Conservation (phyloP, 495 filamentous ascomycete genomes). For the Penicillium canariense region DNA sequence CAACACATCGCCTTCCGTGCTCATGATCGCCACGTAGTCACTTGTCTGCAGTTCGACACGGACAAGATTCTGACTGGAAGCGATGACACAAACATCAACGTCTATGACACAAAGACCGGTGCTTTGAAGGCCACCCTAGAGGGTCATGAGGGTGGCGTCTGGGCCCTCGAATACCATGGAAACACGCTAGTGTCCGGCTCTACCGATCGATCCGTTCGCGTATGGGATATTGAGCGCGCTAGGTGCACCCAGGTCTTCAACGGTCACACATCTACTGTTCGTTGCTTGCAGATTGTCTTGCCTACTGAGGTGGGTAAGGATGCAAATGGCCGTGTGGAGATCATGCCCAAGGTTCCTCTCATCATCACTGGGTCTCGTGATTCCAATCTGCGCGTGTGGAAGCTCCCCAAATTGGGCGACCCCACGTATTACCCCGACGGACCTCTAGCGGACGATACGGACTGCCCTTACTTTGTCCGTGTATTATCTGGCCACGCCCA, state of each 20-base stretch:
- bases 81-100: slow-evolving; percentile 96
- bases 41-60: slow-evolving; percentile 93
- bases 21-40: slow-evolving; percentile 94
- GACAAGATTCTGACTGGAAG: slow-evolving; percentile 98
- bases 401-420: slow-evolving; percentile 79
- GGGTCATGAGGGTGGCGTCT: slow-evolving; percentile 96
- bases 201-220: slow-evolving; percentile 90
- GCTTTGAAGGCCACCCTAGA: slow-evolving; percentile 75
- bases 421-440: slow-evolving; percentile 72
- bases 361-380: slow-evolving; percentile 98
- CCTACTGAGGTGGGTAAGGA: slow-evolving; percentile 73
- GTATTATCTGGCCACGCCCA: slow-evolving; percentile 83
- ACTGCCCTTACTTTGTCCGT: slow-evolving; percentile 93
- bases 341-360: slow-evolving; percentile 87
- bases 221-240: slow-evolving; percentile 95
- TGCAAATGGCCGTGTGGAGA: slow-evolving; percentile 69
- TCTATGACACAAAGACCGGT: slow-evolving; percentile 96
- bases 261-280: slow-evolving; percentile 95
- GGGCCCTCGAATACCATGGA: slow-evolving; percentile 95
- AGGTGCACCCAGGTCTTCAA: slow-evolving; percentile 93
- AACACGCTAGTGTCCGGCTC: slow-evolving; percentile 95
- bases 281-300: slow-evolving; percentile 92
- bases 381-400: slow-evolving; percentile 93
- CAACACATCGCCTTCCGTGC: slow-evolving; percentile 93
- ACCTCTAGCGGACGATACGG: slow-evolving; percentile 71